Evolutionary conservation across 208 protist genomes (phyloP), one percentile per base, ranked within the genome.

Genomic region (Trypanosoma avium): DNA sequence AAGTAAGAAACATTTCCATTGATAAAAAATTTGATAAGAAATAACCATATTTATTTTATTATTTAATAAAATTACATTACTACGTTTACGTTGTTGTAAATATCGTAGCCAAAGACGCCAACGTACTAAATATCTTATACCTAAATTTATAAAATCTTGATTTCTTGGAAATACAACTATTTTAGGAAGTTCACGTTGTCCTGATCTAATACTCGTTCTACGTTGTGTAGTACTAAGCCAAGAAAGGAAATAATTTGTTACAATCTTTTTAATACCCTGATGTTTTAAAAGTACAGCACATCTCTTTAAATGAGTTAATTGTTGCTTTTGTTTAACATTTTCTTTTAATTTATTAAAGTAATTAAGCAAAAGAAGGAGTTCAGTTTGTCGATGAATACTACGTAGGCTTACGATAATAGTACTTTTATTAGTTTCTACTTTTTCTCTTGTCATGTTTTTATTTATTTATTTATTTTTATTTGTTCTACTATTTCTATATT

Each of bases 251-350:
- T 79, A 78, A 29, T 50, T 53, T 26, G 58, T 65, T 48, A 83
- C 86, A 46, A 60, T 61, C 9, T 67, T 68, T 21, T 80, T 79
- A 8, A 76, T 32, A n/a, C 50, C 67, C 42, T 65, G 68, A 63
- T 82, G 77, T 63, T 89, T 89, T 48, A 94, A 63, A 36, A 81
- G 54, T 2, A 59, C 81, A 9, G 88, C 72, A 58, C 88, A 94
- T 22, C 84, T 72, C 56, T 77, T 82, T 45, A 89, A 62, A 67
- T 94, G 88, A 0, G 43, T 70, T 21, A 71, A 46, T 19, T 77
- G 70, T 26, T 79, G 77, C n/a, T 71, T 55, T 46, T 79, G 43
- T 2, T 70, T 55, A 4, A 64, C 67, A 53, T 77, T 74, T 22
- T 61, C 53, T 35, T 42, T 58, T 75, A 83, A 76, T 30, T 73